These are phyloP conservation scores for Hyphopichia pseudoburtonii DNA, from an alignment of 1,139 yeast genomes.

Conservation along the genomic window DNA sequence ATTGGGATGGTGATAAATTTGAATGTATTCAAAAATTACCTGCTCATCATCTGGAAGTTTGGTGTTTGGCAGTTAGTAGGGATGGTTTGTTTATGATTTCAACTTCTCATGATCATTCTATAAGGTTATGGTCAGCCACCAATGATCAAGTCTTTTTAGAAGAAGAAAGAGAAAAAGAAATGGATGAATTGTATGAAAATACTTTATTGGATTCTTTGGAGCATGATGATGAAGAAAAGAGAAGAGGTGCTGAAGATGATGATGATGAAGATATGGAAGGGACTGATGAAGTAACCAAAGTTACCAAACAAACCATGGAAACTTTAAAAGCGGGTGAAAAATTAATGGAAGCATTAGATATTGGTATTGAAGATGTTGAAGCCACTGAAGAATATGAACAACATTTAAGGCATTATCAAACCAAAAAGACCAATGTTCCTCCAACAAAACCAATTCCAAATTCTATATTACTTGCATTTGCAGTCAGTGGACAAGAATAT, in stretches of 20 bases:
- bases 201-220: slow-evolving; percentile 72
- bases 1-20: slow-evolving; percentile 98
- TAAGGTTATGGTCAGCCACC: slow-evolving; percentile 87
- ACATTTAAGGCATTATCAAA: slow-evolving; percentile 31
- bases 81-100: slow-evolving; percentile 76
- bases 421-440: slow-evolving; percentile 40
- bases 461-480: slow-evolving; percentile 69
- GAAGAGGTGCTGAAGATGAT: slow-evolving; percentile 3
- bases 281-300: slow-evolving; percentile 62
- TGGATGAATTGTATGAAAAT: slow-evolving; percentile 86
- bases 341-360: slow-evolving; percentile 86
- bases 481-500: slow-evolving; percentile 72
- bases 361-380: slow-evolving; percentile 72
- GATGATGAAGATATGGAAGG: slow-evolving; percentile 46
- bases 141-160: slow-evolving; percentile 93
- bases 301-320: slow-evolving; percentile 82
- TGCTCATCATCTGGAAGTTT: slow-evolving; percentile 90
- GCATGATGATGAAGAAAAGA: slow-evolving; percentile 44
- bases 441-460: slow-evolving; percentile 65
- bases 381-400: slow-evolving; percentile 49
- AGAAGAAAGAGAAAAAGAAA: slow-evolving; percentile 93
- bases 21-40: slow-evolving; percentile 86
- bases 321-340: slow-evolving; percentile 94
- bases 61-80: slow-evolving; percentile 79
- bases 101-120: slow-evolving; percentile 92